A percentile compares a stretch with the other conserved stretches of the same genome.
These are phyloP conservation scores for Agrostemma githago DNA, from an alignment of 148 eudicot species.

Conservation along the genomic window DNA sequence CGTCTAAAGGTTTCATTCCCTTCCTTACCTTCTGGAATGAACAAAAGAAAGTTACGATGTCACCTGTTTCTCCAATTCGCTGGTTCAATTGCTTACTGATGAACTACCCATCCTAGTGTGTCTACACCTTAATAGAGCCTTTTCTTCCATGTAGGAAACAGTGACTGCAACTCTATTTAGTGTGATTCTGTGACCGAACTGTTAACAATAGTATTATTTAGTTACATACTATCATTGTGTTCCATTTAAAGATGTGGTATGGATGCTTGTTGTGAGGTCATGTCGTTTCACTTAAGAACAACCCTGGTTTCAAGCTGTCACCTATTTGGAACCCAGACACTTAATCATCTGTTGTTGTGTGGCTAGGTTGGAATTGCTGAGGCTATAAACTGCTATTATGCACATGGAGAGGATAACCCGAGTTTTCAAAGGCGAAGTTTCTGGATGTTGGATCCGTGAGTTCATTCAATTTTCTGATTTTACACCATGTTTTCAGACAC, in stretches of 20 bases:
- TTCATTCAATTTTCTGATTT: conserved; percentile 17
- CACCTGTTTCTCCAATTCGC: background rate
- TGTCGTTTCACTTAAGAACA: background rate
- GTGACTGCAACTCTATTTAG: background rate
- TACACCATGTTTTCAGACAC: background rate
- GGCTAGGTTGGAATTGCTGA: conserved; percentile 82
- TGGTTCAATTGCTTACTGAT: background rate
- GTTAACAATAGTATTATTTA: background rate
- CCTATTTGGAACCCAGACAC: background rate
- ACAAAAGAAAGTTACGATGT: background rate
- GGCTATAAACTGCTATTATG: conserved; percentile 92
- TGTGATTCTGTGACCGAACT: background rate
- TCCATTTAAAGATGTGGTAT: background rate
- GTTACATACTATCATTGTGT: background rate
- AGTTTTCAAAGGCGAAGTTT: conserved; percentile 87
- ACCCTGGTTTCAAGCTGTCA: background rate
- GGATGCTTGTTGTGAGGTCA: background rate
- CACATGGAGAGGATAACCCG: conserved; percentile 73
- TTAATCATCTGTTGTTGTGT: conserved; percentile 19
- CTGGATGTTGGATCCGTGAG: conserved; percentile 98
- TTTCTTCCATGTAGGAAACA: background rate
- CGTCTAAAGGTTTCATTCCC: conserved; percentile 71
- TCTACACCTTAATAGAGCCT: background rate
- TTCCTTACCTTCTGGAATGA: background rate
- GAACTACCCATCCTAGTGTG: background rate